Base-by-base conservation (phyloP, 2,329 filamentous ascomycete genomes). In the Tolypocladium guangdongense region DNA sequence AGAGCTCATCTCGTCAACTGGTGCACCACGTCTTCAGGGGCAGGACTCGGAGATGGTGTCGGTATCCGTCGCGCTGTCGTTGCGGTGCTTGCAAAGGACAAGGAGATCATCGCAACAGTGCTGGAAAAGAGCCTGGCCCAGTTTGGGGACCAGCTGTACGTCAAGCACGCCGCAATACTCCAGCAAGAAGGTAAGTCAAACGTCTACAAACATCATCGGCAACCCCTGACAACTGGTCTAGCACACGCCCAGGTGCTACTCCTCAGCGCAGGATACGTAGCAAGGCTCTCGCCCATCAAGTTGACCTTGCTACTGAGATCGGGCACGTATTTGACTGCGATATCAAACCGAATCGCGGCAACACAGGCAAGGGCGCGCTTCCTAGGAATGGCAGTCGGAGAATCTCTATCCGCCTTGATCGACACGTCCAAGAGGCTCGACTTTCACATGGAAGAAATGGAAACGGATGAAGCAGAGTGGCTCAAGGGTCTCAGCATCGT, bases 351-450 rank as follows among this genome's bases (percentile, higher is more conserved):
- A 27, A 80, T 99, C 7, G 82, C 83, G 14, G 81, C 90, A 18
- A 85, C 90, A 4, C 90, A 93, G 41, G 74, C 75, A 7, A 80
- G 84, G 58, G 84, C 88, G 18, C 82, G 90, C 20, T 88, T 95
- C 59, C 76, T 99, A 0, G 93, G 93, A 0, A 95, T 99, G 83
- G 76, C 88, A 2, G 83, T 96, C 35, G 93, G 89, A 5, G 90
- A 90, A 59, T 82, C 85, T 0, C 68, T 86, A 0, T 86, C 83
- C 1, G 66, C 72, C 2, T 67, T 96, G 2, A 72, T 80, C 4
- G 79, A 86, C 54, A 87, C 78, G 30, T 86, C 86, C 10, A 86
- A 85, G 54, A 82, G 77, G 53, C 83, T 99, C 65, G 83, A 87
- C 56, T 97, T 99, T 63, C 84, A 91, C 38, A 80, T 91, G 62